Conservation (phyloP, 2,329 filamentous ascomycete genomes). For the Trichoderma asperellum region DNA sequence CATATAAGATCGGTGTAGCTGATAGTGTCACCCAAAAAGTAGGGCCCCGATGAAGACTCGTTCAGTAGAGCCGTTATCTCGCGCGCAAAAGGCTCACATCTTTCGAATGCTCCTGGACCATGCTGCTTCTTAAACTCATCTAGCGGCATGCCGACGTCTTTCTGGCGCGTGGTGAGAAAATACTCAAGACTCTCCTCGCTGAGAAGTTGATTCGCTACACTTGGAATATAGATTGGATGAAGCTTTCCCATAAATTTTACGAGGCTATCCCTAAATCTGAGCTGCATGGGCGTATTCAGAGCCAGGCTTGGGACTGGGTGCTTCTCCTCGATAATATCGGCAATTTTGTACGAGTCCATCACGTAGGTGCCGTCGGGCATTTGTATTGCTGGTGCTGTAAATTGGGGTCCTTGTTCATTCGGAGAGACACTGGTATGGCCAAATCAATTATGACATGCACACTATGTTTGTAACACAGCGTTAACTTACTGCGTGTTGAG, state of each 20-base stretch:
- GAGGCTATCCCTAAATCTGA: background rate
- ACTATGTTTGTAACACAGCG: background rate
- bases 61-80: conserved; percentile 19
- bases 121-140: background rate
- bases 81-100: conserved; percentile 1
- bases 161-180: background rate
- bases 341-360: conserved; percentile 23
- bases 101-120: conserved; percentile 1
- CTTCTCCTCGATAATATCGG: conserved; percentile 14
- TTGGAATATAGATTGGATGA: background rate
- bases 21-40: conserved; percentile 5
- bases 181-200: conserved; percentile 2
- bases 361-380: conserved; percentile 12
- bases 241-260: background rate
- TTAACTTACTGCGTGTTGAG: conserved; percentile 10
- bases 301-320: background rate
- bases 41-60: background rate
- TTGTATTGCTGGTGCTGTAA: conserved; percentile 4
- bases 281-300: conserved; percentile 5
- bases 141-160: conserved; percentile 14
- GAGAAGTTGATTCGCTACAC: background rate
- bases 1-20: conserved; percentile 19
- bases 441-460: background rate
- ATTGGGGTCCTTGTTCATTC: background rate
- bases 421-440: background rate